These are phyloP conservation scores for Exophiala phaeomuriformis DNA, from an alignment of 2,329 filamentous ascomycete genomes.

Conservation along the genomic window DNA sequence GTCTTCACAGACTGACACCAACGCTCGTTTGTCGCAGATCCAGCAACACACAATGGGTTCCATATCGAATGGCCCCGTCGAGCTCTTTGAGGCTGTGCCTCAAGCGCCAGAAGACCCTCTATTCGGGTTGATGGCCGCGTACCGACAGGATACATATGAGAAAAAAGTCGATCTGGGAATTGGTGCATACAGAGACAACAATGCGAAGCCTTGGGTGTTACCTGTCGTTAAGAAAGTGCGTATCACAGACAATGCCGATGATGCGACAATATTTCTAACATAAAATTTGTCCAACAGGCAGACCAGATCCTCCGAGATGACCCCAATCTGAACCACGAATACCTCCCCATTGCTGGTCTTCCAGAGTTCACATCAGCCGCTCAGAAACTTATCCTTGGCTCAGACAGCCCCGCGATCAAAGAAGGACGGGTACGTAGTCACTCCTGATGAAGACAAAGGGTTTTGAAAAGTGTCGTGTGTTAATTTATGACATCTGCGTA, in stretches of 20 bases:
- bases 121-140: constrained; percentile 87
- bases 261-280: neutral
- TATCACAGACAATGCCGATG: neutral
- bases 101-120: constrained; percentile 91
- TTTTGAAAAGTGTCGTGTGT: neutral
- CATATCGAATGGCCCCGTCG: constrained; percentile 4
- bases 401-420: constrained; percentile 68
- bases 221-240: constrained; percentile 90
- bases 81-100: constrained; percentile 70
- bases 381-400: constrained; percentile 79
- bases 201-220: constrained; percentile 94
- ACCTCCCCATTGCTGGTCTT: constrained; percentile 90
- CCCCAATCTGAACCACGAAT: constrained; percentile 92
- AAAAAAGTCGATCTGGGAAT: constrained; percentile 93
- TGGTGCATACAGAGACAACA: constrained; percentile 90
- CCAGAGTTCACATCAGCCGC: constrained; percentile 79
- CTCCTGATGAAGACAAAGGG: neutral
- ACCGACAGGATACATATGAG: constrained; percentile 63
- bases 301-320: constrained; percentile 83
- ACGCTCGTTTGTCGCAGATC: constrained; percentile 52
- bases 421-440: constrained; percentile 62
- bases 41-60: constrained; percentile 63
- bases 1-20: constrained; percentile 30
- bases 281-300: constrained; percentile 51
- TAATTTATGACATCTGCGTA: constrained; percentile 1